phyloP scores from a whole-genome alignment of 495 filamentous ascomycete genomes.

The Ramalina intermedia region DNA sequence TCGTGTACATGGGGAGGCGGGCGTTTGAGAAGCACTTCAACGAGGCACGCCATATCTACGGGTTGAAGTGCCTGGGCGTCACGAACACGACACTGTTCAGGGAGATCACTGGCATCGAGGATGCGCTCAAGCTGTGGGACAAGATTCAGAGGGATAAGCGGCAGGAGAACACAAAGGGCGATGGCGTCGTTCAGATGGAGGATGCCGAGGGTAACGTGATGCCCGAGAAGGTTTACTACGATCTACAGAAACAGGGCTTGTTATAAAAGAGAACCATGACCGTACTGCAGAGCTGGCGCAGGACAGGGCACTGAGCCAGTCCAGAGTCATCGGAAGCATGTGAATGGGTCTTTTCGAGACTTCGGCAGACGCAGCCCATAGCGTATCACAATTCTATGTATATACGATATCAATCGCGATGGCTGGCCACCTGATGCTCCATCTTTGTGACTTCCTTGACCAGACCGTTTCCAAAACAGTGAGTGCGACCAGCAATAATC shows the following conservation, averaged over 20 bases:
- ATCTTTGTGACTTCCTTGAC: no score
- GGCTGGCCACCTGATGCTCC: no score
- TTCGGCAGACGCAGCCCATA: no score
- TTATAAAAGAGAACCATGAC: not conserved
- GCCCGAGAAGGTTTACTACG: conserved; percentile 93
- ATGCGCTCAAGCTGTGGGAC: conserved; percentile 79
- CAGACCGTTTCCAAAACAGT: no score
- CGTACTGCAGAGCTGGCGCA: no score
- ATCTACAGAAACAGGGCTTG: conserved; percentile 22
- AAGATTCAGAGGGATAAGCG: conserved; percentile 82
- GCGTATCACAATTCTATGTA: no score
- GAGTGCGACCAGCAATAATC: no score
- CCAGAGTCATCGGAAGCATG: no score
- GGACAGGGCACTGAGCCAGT: no score
- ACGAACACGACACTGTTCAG: conserved; percentile 84
- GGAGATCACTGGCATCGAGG: conserved; percentile 83
- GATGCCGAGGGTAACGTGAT: conserved; percentile 95
- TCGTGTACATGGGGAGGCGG: conserved; percentile 88
- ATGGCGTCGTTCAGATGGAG: conserved; percentile 94
- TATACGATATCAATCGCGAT: no score
- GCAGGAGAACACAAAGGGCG: conserved; percentile 55
- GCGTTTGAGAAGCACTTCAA: conserved; percentile 98
- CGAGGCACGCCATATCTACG: conserved; percentile 81
- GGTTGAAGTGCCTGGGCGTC: conserved; percentile 83
- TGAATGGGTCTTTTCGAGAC: no score